These are phyloP conservation scores for Termitomyces sp. DNA, from an alignment of 768 basidiomycete species.

Conservation along the genomic window DNA sequence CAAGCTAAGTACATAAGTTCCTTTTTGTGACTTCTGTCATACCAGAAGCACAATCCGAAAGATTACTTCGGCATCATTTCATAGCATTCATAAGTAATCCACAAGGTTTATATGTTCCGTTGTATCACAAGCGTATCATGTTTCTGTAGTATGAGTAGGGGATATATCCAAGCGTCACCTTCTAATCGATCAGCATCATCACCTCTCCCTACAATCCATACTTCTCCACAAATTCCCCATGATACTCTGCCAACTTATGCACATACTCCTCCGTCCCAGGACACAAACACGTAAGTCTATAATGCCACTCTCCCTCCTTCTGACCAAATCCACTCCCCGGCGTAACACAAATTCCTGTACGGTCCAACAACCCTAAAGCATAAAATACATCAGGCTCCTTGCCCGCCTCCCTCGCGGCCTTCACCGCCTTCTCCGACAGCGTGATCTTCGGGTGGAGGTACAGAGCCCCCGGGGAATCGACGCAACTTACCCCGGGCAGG, in stretches of 20 bases:
- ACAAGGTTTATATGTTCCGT: background rate
- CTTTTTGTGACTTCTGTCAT: too few species aligned
- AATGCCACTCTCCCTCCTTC: slow-evolving; percentile 85
- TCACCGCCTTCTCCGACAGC: slow-evolving; percentile 69
- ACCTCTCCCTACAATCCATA: slow-evolving; percentile 13
- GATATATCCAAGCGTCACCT: background rate
- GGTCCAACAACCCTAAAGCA: slow-evolving; percentile 77
- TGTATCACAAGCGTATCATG: background rate
- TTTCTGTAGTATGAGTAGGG: background rate
- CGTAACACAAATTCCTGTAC: slow-evolving; percentile 91
- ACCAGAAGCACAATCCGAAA: too few species aligned
- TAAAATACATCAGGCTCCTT: slow-evolving; percentile 91
- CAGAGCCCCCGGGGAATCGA: slow-evolving; percentile 86
- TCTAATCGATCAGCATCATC: background rate
- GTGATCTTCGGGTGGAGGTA: slow-evolving; percentile 89
- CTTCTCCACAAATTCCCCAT: slow-evolving; percentile 31
- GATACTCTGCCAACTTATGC: slow-evolving; percentile 64
- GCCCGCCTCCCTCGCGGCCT: slow-evolving; percentile 67
- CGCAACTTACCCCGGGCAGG: slow-evolving; percentile 87
- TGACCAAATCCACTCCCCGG: slow-evolving; percentile 96
- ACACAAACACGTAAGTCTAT: slow-evolving; percentile 91
- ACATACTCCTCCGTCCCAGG: slow-evolving; percentile 95
- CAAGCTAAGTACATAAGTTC: too few species aligned
- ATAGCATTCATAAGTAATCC: background rate
- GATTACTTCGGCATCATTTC: background rate